These are phyloP conservation scores for Tolypocladium nubicola DNA, from an alignment of 2,329 filamentous ascomycete genomes.

Conservation along the genomic window DNA sequence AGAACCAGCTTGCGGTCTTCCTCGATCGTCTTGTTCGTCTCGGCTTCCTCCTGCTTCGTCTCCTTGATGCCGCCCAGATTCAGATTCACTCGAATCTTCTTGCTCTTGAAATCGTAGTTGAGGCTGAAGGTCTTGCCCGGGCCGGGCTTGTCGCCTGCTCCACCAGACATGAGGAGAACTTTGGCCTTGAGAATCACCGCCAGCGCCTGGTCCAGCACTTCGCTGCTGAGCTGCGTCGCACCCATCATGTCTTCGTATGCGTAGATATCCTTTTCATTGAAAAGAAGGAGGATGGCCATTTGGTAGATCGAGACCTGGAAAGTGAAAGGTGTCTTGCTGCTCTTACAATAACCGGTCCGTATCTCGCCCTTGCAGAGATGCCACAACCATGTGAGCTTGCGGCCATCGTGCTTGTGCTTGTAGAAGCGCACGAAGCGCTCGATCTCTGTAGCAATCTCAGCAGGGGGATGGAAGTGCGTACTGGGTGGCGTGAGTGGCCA, in stretches of 20 bases:
- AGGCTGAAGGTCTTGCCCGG: slow-evolving; percentile 71
- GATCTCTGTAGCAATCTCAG: slow-evolving; percentile 75
- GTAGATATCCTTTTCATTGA: slow-evolving; percentile 82
- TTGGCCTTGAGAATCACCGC: slow-evolving; percentile 87
- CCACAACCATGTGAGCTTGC: slow-evolving; percentile 97
- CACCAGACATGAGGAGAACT: slow-evolving; percentile 63
- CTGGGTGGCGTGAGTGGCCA: slow-evolving; percentile 86
- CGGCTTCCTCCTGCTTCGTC: slow-evolving; percentile 89
- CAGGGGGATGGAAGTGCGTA: slow-evolving; percentile 80
- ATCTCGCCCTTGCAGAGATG: slow-evolving; percentile 96
- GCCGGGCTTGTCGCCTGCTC: slow-evolving; percentile 59
- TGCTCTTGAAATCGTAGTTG: slow-evolving; percentile 95
- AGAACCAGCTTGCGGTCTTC: slow-evolving; percentile 94
- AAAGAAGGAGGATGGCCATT: slow-evolving; percentile 90
- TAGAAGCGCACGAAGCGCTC: slow-evolving; percentile 89
- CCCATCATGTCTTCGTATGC: slow-evolving; percentile 81
- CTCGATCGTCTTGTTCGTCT: slow-evolving; percentile 99
- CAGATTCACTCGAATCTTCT: slow-evolving; percentile 94
- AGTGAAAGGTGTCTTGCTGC: slow-evolving; percentile 81
- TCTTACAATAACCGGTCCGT: slow-evolving; percentile 85
- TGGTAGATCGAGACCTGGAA: slow-evolving; percentile 98
- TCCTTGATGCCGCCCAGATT: slow-evolving; percentile 94
- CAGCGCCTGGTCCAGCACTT: slow-evolving; percentile 79
- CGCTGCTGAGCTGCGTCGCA: slow-evolving; percentile 67
- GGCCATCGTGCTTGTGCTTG: slow-evolving; percentile 90